Conservation (phyloP, 2,329 filamentous ascomycete species). For the Calonectria montana region DNA sequence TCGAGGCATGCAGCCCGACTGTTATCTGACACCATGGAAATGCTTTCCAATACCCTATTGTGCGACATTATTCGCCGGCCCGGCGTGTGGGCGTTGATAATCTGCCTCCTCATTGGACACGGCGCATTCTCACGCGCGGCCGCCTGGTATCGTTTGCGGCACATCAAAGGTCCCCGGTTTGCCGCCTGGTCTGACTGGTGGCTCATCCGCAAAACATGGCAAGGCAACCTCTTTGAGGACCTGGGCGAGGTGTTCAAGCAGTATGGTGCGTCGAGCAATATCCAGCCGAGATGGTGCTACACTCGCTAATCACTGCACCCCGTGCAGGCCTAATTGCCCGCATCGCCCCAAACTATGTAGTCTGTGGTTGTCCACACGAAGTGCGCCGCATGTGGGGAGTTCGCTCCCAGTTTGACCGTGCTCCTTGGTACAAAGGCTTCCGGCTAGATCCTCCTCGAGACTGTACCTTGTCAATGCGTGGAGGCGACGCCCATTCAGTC, state of each 20-base stretch:
- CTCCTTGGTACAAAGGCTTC: slow-evolving; percentile 21
- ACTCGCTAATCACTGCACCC: neutral
- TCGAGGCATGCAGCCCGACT: neutral
- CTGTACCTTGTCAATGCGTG: slow-evolving; percentile 16
- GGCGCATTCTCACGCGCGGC: neutral
- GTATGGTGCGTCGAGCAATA: neutral
- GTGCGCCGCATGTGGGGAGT: slow-evolving; percentile 19
- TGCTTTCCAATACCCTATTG: neutral
- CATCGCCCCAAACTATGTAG: slow-evolving; percentile 18
- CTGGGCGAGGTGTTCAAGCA: slow-evolving; percentile 17
- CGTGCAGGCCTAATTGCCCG: slow-evolving; percentile 12
- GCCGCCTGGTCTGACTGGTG: slow-evolving; percentile 21
- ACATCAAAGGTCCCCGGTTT: slow-evolving; percentile 11
- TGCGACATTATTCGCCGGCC: neutral
- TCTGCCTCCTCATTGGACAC: neutral
- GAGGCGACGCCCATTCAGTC: neutral
- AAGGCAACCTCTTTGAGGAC: slow-evolving; percentile 14
- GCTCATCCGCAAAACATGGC: slow-evolving; percentile 19
- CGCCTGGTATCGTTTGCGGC: slow-evolving; percentile 13
- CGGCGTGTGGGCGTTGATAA: neutral
- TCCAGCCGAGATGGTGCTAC: no score
- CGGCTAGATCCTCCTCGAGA: slow-evolving; percentile 17
- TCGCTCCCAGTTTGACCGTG: slow-evolving; percentile 15
- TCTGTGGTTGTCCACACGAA: slow-evolving; percentile 13
- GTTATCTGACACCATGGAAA: neutral